These are phyloP conservation scores for Apocynum venetum DNA, from an alignment of 257 asterid genomes.

Conservation along the genomic window DNA sequence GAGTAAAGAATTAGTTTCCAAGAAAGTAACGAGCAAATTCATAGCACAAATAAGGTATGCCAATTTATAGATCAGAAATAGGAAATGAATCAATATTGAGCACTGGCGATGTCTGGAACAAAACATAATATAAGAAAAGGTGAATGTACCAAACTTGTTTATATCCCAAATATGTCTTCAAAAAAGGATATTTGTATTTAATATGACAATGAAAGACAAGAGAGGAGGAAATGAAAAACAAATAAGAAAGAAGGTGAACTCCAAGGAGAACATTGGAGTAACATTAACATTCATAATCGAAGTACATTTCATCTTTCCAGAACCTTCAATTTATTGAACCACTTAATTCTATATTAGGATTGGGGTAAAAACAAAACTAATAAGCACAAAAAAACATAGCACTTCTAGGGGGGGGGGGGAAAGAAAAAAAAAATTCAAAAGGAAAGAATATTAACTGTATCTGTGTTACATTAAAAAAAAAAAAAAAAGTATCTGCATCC, in stretches of 20 bases:
- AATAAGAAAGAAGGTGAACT: neutral
- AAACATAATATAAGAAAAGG: neutral
- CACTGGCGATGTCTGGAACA: neutral
- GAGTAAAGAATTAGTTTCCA: neutral
- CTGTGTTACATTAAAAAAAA: neutral
- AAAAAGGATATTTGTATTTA: neutral
- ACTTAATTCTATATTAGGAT: neutral
- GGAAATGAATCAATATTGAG: neutral
- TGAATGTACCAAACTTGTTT: neutral
- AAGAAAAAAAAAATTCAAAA: neutral
- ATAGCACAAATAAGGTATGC: neutral
- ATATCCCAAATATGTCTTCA: neutral
- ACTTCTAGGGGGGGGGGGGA: too few species aligned
- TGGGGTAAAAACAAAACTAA: neutral
- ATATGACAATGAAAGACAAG: neutral
- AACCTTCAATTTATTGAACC: neutral
- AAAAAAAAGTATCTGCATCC: neutral
- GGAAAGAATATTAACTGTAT: neutral
- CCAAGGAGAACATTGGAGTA: neutral
- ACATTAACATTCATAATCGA: neutral
- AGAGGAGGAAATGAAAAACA: neutral
- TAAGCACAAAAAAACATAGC: neutral
- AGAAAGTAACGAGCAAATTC: neutral
- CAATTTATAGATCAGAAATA: neutral
- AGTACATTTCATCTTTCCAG: neutral